Percentiles rank a stretch among this genome's conserved stretches.
These are phyloP conservation scores for Melampsora americana DNA, from an alignment of 1,284 basidiomycete species.

Conservation along the genomic window DNA sequence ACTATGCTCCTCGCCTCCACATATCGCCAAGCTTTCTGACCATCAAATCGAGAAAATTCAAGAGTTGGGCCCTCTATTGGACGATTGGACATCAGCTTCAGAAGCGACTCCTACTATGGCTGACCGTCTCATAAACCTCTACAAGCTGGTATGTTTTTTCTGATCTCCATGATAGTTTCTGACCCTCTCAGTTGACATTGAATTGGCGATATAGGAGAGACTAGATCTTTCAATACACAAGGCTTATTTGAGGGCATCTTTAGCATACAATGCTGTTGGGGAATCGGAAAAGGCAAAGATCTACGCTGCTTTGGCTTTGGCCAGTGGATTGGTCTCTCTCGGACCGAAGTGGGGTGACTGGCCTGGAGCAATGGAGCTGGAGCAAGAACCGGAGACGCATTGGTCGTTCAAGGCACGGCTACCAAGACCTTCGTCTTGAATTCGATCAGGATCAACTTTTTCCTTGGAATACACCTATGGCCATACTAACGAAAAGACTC, in stretches of 20 bases:
- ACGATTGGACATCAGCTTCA: not conserved
- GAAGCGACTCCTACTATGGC: conserved; percentile 1
- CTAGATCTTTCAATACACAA: conserved; percentile 22
- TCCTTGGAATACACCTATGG: too few relatives aligned
- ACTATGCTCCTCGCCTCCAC: conserved; percentile 17
- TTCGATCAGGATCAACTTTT: too few relatives aligned
- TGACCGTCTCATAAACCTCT: conserved; percentile 20
- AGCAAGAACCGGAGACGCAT: conserved; percentile 16
- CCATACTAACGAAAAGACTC: too few relatives aligned
- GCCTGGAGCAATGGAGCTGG: conserved; percentile 4
- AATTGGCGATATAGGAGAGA: conserved; percentile 1
- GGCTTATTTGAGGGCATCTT: conserved; percentile 13
- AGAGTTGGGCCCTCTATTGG: not conserved
- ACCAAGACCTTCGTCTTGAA: too few relatives aligned
- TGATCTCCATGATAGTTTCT: not conserved
- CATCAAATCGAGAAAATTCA: not conserved
- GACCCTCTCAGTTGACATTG: not conserved
- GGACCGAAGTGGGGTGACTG: conserved; percentile 26
- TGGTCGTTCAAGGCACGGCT: conserved; percentile 18
- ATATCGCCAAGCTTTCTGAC: conserved; percentile 22
- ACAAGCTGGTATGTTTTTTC: conserved; percentile 16
- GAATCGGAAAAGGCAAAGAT: not conserved
- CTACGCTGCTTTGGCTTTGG: conserved; percentile 21
- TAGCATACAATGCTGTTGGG: conserved; percentile 37
- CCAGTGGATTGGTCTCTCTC: conserved; percentile 1